These are phyloP conservation scores for Dictyostelium capitatum DNA, from an alignment of 78 protist species.

Conservation along the genomic window DNA sequence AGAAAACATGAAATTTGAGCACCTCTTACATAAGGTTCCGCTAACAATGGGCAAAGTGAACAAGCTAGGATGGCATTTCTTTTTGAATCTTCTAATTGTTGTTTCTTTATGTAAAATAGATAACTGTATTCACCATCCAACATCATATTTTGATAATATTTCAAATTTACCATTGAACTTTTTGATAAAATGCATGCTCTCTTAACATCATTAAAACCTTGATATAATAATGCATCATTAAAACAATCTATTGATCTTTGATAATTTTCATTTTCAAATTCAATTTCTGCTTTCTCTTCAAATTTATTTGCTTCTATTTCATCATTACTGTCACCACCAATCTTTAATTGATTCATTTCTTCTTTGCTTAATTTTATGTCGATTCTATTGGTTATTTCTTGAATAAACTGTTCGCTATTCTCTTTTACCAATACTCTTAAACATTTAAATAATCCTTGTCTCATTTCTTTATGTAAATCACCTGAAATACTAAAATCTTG, in stretches of 20 bases:
- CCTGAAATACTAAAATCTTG: not conserved
- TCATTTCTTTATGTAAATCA: not conserved
- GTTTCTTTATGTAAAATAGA: conserved; percentile 12
- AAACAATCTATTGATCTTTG: conserved; percentile 12
- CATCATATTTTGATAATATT: conserved; percentile 15
- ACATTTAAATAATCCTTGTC: not conserved
- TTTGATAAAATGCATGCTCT: not conserved
- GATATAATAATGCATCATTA: not conserved
- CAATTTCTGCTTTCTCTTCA: not conserved
- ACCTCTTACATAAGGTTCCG: not conserved
- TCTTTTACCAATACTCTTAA: not conserved
- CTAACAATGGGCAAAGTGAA: not conserved
- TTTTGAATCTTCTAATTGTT: conserved; percentile 5
- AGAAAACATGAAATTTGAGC: not conserved
- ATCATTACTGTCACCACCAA: not conserved
- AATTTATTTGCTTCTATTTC: not conserved
- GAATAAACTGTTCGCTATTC: not conserved
- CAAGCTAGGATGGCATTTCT: not conserved
- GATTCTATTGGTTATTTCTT: not conserved
- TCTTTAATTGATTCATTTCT: not conserved
- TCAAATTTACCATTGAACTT: not conserved
- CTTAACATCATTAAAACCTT: not conserved
- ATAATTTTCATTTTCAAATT: conserved; percentile 6
- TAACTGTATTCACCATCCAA: conserved; percentile 2
- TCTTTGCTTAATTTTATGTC: not conserved